A percentile compares a stretch with the other conserved stretches of the same genome.
Conservation (phyloP, 2,329 filamentous ascomycete genomes). For the Hymenoscyphus infarciens region DNA sequence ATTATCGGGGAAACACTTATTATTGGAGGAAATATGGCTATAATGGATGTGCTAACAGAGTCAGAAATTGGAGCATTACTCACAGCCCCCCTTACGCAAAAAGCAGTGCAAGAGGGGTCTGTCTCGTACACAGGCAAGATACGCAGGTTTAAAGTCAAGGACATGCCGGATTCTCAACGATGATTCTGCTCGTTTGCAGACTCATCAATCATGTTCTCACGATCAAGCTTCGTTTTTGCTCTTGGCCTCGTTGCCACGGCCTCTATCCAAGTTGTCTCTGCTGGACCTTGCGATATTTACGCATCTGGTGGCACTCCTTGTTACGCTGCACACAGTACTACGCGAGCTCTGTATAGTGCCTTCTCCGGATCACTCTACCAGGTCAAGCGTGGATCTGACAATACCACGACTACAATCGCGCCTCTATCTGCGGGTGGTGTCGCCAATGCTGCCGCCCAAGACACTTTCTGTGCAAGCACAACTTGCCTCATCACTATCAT, state of each 20-base stretch:
- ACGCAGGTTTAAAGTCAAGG: background rate
- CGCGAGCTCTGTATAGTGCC: constrained; percentile 55
- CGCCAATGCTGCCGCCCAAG: constrained; percentile 58
- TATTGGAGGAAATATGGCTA: too few species aligned
- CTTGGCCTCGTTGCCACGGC: constrained; percentile 34
- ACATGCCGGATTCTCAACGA: background rate
- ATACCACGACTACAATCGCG: constrained; percentile 37
- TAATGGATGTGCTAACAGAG: too few species aligned
- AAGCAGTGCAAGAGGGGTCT: background rate
- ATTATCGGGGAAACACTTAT: too few species aligned
- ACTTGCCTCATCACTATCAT: constrained; percentile 62
- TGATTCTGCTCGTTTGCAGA: constrained; percentile 8
- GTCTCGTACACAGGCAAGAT: background rate
- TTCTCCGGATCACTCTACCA: constrained; percentile 57
- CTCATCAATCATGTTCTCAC: constrained; percentile 35
- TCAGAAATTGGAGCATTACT: too few species aligned
- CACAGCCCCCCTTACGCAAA: background rate
- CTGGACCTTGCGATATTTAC: constrained; percentile 48
- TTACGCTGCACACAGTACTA: constrained; percentile 62
- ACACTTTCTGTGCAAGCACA: constrained; percentile 56
- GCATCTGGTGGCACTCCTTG: constrained; percentile 56
- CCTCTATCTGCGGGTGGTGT: constrained; percentile 56
- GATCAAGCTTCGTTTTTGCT: constrained; percentile 34
- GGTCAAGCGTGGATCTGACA: constrained; percentile 51
- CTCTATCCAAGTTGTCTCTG: too few species aligned